These are phyloP conservation scores for Bryum argenteum DNA, from an alignment of 225 moss, liverwort and hornwort species.

Conservation along the genomic window DNA sequence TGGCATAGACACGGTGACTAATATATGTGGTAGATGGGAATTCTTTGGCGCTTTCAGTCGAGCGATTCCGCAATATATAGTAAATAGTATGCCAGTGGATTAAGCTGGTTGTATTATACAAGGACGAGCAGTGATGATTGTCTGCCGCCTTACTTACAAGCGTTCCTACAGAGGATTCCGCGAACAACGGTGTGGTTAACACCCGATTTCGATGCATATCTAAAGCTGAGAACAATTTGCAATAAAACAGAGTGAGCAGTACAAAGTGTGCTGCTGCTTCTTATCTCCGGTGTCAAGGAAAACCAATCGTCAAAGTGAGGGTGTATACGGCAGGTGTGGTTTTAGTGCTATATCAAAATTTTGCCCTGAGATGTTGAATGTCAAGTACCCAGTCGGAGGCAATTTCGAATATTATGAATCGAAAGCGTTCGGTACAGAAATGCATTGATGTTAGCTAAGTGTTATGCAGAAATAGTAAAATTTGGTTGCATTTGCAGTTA, in stretches of 20 bases:
- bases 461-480: too few relatives aligned
- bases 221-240: conserved; percentile 1
- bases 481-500: too few relatives aligned
- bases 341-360: too few relatives aligned
- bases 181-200: conserved; percentile 4
- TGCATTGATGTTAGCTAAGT: too few relatives aligned
- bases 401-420: too few relatives aligned
- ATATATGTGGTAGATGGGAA: background rate
- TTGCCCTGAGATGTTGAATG: too few relatives aligned
- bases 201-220: conserved; percentile 27
- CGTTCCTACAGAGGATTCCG: conserved; percentile 13
- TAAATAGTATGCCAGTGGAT: conserved; percentile 29
- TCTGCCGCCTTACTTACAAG: conserved; percentile 43
- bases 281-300: background rate
- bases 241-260: background rate
- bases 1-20: background rate
- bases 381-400: too few relatives aligned
- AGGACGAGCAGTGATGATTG: conserved; percentile 61
- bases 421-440: too few relatives aligned
- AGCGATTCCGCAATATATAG: background rate
- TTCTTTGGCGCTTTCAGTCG: background rate
- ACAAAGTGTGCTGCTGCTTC: background rate
- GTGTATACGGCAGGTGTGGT: too few relatives aligned
- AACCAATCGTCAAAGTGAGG: too few relatives aligned
- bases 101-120: conserved; percentile 38